These are phyloP conservation scores for Cystobasidiaceae sp. DNA, from an alignment of 1,284 basidiomycete genomes.

Conservation along the genomic window DNA sequence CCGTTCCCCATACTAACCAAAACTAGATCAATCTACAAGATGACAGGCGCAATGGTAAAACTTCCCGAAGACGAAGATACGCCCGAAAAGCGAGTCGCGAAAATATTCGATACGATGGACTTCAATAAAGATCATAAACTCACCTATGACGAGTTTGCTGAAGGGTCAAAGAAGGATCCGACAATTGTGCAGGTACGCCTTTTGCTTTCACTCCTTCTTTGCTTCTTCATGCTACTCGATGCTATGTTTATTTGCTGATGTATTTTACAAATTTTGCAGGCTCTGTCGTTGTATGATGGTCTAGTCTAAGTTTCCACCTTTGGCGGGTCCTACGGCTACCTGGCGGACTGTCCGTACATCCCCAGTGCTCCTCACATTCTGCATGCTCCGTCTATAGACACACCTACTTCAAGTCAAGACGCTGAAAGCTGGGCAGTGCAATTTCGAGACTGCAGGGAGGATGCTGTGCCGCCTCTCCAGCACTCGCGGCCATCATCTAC, in stretches of 20 bases:
- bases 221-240: not conserved
- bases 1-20: not conserved
- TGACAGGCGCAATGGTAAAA: slow-evolving; percentile 99
- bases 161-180: slow-evolving; percentile 94
- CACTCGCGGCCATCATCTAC: too few relatives aligned
- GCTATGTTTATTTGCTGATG: too few relatives aligned
- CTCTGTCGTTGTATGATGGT: slow-evolving; percentile 54
- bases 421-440: too few relatives aligned
- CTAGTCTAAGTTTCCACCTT: slow-evolving; percentile 48
- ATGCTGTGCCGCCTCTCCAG: too few relatives aligned
- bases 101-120: slow-evolving; percentile 49
- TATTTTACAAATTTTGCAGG: slow-evolving; percentile 44
- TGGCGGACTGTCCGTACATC: too few relatives aligned
- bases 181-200: slow-evolving; percentile 98
- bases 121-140: slow-evolving; percentile 48
- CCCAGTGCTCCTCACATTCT: too few relatives aligned
- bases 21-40: slow-evolving; percentile 90
- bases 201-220: not conserved
- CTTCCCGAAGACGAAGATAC: slow-evolving; percentile 96
- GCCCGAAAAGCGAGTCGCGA: slow-evolving; percentile 97
- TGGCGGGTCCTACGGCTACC: not conserved
- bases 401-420: too few relatives aligned
- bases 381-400: too few relatives aligned
- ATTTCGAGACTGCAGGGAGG: too few relatives aligned
- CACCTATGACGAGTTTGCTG: slow-evolving; percentile 91